Evolutionary conservation across 2,329 filamentous ascomycete genomes (phyloP).

Genomic region (Alternaria angustiovoidea): DNA sequence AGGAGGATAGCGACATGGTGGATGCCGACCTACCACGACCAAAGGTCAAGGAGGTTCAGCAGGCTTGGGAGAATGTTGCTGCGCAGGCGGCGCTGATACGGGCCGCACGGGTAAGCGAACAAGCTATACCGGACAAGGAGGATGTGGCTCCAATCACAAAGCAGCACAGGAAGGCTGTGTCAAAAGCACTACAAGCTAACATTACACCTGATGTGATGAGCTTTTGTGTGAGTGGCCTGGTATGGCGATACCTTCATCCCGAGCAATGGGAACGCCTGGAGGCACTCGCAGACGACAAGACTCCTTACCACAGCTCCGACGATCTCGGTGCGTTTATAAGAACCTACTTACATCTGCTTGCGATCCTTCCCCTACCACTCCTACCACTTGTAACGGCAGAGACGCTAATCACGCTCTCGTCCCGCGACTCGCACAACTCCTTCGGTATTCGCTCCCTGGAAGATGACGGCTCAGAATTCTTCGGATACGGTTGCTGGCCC

Average conservation of each 20-base stretch:
- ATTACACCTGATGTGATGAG: slow-evolving; percentile 52
- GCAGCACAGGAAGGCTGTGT: slow-evolving; percentile 42
- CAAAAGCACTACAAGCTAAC: slow-evolving; percentile 39
- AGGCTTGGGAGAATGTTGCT: slow-evolving; percentile 37
- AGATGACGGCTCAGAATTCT: slow-evolving; percentile 58
- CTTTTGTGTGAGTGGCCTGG: slow-evolving; percentile 53
- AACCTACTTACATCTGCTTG: slow-evolving; percentile 55
- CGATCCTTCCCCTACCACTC: slow-evolving; percentile 50
- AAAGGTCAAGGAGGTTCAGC: slow-evolving; percentile 34
- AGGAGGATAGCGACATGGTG: slow-evolving; percentile 47
- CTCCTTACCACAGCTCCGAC: slow-evolving; percentile 52
- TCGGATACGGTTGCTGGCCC: slow-evolving; percentile 59
- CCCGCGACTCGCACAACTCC: slow-evolving; percentile 56
- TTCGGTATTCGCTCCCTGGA: slow-evolving; percentile 57
- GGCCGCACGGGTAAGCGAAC: slow-evolving; percentile 27
- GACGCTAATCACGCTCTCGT: slow-evolving; percentile 46
- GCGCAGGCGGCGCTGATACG: slow-evolving; percentile 40
- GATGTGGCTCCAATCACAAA: slow-evolving; percentile 36
- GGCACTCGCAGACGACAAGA: slow-evolving; percentile 51
- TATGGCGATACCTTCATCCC: slow-evolving; percentile 44
- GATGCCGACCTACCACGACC: slow-evolving; percentile 41
- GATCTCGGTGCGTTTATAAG: slow-evolving; percentile 52
- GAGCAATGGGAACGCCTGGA: slow-evolving; percentile 45
- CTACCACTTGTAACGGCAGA: slow-evolving; percentile 45
- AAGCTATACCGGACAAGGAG: not conserved